Conservation (phyloP, 2,329 filamentous ascomycete species). For the Juglanconis juglandina region DNA sequence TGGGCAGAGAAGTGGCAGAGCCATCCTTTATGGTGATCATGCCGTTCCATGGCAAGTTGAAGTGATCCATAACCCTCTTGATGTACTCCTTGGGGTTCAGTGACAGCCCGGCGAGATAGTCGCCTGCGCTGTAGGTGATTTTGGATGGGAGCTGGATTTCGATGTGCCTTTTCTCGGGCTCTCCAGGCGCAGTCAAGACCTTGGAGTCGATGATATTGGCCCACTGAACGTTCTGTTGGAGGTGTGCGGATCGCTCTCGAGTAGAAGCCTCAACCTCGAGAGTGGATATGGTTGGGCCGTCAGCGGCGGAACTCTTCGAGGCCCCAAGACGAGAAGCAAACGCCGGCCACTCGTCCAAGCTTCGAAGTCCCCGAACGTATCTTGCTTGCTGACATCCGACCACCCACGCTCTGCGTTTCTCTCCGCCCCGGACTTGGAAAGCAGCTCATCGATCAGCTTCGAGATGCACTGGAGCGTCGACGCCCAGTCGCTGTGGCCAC, state of each 20-base stretch:
- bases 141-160: constrained; percentile 65
- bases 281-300: constrained; percentile 26
- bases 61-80: constrained; percentile 60
- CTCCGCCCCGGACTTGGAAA: constrained; percentile 48
- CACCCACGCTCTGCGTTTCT: constrained; percentile 17
- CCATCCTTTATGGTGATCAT: constrained; percentile 58
- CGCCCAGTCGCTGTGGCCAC: constrained; percentile 53
- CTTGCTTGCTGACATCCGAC: constrained; percentile 58
- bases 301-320: constrained; percentile 34
- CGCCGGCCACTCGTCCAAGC: constrained; percentile 58
- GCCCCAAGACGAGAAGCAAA: constrained; percentile 32
- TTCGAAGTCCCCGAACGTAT: constrained; percentile 67
- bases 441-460: constrained; percentile 54
- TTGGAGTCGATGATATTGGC: constrained; percentile 54
- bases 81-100: constrained; percentile 64
- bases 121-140: constrained; percentile 66
- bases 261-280: constrained; percentile 50
- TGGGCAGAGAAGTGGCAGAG: constrained; percentile 51
- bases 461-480: constrained; percentile 67
- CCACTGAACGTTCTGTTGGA: constrained; percentile 63
- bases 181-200: constrained; percentile 37
- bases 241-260: constrained; percentile 48
- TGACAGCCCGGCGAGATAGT: constrained; percentile 73
- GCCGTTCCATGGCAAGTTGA: constrained; percentile 67
- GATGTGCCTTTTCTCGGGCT: constrained; percentile 55